phyloP scores from a whole-genome alignment of 2,329 filamentous ascomycete genomes.

The Neophaeococcomyces aloes region DNA sequence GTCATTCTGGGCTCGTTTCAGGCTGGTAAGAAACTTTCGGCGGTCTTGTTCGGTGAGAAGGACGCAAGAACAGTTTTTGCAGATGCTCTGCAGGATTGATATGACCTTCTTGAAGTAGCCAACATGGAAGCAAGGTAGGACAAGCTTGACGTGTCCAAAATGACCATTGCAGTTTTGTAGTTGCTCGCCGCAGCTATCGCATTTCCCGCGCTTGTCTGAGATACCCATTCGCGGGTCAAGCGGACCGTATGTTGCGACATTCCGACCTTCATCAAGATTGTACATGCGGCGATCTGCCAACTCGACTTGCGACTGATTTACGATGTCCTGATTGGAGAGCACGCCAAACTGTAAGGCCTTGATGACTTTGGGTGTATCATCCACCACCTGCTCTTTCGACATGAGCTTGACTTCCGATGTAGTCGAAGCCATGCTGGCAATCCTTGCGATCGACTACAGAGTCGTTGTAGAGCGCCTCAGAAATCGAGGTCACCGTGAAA shows the following conservation, averaged over 20 bases:
- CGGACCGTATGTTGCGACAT: slow-evolving; percentile 69
- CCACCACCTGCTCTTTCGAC: slow-evolving; percentile 75
- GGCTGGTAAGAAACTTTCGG: slow-evolving; percentile 63
- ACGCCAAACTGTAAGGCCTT: slow-evolving; percentile 91
- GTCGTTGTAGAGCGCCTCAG: too few species aligned
- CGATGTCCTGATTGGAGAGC: slow-evolving; percentile 75
- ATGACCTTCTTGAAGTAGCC: slow-evolving; percentile 93
- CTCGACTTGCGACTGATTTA: slow-evolving; percentile 88
- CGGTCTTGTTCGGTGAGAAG: slow-evolving; percentile 72
- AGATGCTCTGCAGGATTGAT: slow-evolving; percentile 85
- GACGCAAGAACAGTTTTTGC: slow-evolving; percentile 84
- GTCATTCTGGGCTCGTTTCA: slow-evolving; percentile 73
- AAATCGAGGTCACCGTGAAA: too few species aligned
- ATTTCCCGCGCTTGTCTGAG: slow-evolving; percentile 69
- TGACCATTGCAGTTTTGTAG: slow-evolving; percentile 85
- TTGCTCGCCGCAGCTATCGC: slow-evolving; percentile 71
- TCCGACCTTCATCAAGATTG: slow-evolving; percentile 70
- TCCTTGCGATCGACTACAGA: not conserved
- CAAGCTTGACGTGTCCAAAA: slow-evolving; percentile 85
- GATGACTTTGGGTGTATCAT: slow-evolving; percentile 82
- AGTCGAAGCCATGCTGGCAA: slow-evolving; percentile 3
- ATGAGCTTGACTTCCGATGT: slow-evolving; percentile 6
- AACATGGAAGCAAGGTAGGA: slow-evolving; percentile 87
- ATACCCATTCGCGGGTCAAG: slow-evolving; percentile 82
- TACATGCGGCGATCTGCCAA: slow-evolving; percentile 91